These are phyloP conservation scores for Pestalotiopsis sp. DNA, from an alignment of 2,329 filamentous ascomycete genomes.

Conservation along the genomic window DNA sequence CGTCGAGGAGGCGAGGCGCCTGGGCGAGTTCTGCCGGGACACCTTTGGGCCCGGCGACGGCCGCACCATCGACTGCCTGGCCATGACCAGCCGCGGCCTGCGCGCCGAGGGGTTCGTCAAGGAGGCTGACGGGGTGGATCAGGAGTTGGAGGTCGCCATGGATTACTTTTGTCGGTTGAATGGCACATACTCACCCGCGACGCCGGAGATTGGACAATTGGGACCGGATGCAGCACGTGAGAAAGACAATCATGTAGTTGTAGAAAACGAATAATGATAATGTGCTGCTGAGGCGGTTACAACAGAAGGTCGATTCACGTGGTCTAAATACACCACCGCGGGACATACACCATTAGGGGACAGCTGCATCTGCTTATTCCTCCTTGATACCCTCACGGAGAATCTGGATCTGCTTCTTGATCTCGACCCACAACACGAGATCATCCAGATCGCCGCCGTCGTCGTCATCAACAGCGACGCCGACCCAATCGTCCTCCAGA, in stretches of 20 bases:
- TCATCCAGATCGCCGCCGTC: conserved; percentile 47
- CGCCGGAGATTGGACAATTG: too few relatives aligned
- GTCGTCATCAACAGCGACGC: conserved; percentile 35
- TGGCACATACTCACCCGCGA: background rate
- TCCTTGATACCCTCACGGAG: conserved; percentile 62
- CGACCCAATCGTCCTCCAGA: conserved; percentile 41
- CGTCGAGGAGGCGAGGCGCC: background rate
- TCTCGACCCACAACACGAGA: conserved; percentile 60
- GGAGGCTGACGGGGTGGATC: background rate
- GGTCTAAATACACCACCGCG: too few relatives aligned
- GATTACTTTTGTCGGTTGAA: background rate
- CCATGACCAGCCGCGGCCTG: background rate
- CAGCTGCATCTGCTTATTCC: conserved; percentile 13
- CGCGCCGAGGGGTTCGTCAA: background rate
- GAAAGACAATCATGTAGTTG: too few relatives aligned
- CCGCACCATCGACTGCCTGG: background rate
- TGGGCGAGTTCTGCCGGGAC: background rate
- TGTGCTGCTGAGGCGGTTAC: too few relatives aligned
- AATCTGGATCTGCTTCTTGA: conserved; percentile 65
- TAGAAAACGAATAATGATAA: too few relatives aligned
- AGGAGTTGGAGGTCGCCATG: background rate
- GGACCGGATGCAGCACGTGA: too few relatives aligned
- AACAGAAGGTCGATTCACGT: too few relatives aligned
- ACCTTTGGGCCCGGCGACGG: background rate
- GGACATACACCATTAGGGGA: too few relatives aligned